Percentiles rank a stretch among this genome's conserved stretches.
Conservation (phyloP, 139 green algal species). For the Tetraselmis striata region DNA sequence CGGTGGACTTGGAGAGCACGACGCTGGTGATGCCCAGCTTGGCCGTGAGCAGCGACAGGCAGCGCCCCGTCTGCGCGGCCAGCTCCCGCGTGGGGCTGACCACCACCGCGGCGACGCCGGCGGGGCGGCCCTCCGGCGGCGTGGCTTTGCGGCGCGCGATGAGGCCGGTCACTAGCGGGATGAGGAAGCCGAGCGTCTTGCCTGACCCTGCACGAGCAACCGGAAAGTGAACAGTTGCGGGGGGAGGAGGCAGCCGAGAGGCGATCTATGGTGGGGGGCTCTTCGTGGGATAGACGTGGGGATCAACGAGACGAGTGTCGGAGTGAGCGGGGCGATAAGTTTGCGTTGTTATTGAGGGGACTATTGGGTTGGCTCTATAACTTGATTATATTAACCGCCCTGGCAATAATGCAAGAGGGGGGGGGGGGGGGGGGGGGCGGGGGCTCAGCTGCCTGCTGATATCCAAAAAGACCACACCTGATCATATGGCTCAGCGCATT, state of each 20-base stretch:
- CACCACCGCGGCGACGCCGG: conserved; percentile 47
- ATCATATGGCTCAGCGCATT: too few relatives aligned
- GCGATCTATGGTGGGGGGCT: too few relatives aligned
- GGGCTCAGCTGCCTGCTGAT: too few relatives aligned
- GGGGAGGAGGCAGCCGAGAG: not conserved
- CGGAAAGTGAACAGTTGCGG: not conserved
- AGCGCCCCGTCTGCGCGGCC: conserved; percentile 64
- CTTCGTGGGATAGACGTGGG: not conserved
- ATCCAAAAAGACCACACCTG: too few relatives aligned
- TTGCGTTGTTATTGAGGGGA: too few relatives aligned
- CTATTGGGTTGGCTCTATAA: too few relatives aligned
- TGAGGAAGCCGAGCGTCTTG: conserved; percentile 90
- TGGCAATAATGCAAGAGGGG: too few relatives aligned
- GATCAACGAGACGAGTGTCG: too few relatives aligned
- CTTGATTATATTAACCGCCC: too few relatives aligned
- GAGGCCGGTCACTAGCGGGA: conserved; percentile 62
- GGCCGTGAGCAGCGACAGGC: conserved; percentile 68
- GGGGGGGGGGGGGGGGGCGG: too few relatives aligned
- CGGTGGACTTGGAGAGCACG: conserved; percentile 70
- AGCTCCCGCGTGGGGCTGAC: conserved; percentile 84
- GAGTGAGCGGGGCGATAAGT: too few relatives aligned
- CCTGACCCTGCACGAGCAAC: conserved; percentile 45
- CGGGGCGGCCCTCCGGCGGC: not conserved
- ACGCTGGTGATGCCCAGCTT: conserved; percentile 45
- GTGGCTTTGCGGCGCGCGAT: conserved; percentile 11